Evolutionary conservation across 768 basidiomycete species (phyloP).

Genomic region (Suillus spraguei): DNA sequence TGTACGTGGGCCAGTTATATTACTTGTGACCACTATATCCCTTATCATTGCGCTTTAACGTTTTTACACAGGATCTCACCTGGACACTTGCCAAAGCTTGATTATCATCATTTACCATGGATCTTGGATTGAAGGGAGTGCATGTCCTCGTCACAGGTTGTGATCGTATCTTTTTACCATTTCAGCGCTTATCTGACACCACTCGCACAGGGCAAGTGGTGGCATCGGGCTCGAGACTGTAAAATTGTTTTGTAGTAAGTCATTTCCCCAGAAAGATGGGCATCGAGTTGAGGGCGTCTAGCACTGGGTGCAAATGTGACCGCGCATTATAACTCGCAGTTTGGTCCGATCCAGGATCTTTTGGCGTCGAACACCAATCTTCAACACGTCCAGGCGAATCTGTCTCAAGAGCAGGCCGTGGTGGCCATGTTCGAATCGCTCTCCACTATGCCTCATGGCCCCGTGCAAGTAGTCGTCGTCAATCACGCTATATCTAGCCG

Average conservation of each 20-base stretch:
- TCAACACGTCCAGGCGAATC: conserved; percentile 54
- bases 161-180: not conserved
- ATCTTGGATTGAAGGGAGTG: conserved; percentile 58
- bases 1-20: not conserved
- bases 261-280: not conserved
- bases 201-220: conserved; percentile 58
- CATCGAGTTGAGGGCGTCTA: conserved; percentile 27
- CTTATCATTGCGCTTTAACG: conserved; percentile 1
- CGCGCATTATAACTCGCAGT: conserved; percentile 67
- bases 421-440: conserved; percentile 46
- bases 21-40: conserved; percentile 8
- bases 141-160: conserved; percentile 73
- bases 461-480: conserved; percentile 59
- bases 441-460: conserved; percentile 42
- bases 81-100: not conserved
- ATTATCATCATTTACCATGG: conserved; percentile 36
- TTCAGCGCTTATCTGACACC: not conserved
- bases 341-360: conserved; percentile 43
- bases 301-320: conserved; percentile 74
- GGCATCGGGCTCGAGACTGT: conserved; percentile 72
- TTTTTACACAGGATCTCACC: not conserved
- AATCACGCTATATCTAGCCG: conserved; percentile 61
- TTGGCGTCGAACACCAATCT: conserved; percentile 33
- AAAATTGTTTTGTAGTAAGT: conserved; percentile 56
- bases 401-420: conserved; percentile 60